Evolutionary conservation across 139 green algal species (phyloP).

Genomic region (Nannochloris sp.): DNA sequence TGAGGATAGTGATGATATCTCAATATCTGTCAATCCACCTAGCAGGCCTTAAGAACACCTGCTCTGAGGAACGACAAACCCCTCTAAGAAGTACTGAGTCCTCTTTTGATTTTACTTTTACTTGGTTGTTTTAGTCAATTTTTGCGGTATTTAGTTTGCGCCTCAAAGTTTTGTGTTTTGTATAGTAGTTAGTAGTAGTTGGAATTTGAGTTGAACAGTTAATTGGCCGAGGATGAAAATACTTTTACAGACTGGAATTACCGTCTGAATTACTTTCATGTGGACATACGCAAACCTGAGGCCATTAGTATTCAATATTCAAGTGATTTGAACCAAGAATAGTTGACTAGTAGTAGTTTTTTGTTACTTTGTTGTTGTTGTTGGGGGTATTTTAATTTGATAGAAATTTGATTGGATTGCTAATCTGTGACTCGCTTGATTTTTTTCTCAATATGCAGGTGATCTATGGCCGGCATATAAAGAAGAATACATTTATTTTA

Average conservation of each 20-base stretch:
- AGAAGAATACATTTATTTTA: too few species aligned
- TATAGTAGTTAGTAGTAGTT: too few species aligned
- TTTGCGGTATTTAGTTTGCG: neutral
- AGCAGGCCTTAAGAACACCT: neutral
- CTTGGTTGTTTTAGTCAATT: neutral
- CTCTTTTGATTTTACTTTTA: constrained; percentile 2
- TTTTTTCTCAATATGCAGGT: too few species aligned
- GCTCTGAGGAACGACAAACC: constrained; percentile 22
- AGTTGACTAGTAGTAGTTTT: too few species aligned
- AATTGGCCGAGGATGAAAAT: constrained; percentile 6
- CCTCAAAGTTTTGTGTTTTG: too few species aligned
- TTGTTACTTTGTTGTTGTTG: too few species aligned
- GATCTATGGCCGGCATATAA: too few species aligned
- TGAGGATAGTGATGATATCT: constrained; percentile 23
- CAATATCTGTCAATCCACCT: constrained; percentile 39
- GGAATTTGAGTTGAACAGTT: neutral
- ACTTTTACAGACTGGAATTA: constrained; percentile 31
- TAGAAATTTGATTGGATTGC: too few species aligned
- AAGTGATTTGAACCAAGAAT: too few species aligned
- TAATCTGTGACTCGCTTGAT: too few species aligned
- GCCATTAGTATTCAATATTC: too few species aligned
- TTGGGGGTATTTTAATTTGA: too few species aligned
- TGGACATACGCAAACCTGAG: neutral
- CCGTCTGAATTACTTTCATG: constrained; percentile 31
- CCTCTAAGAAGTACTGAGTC: constrained; percentile 44